These are phyloP conservation scores for Vickermania spadyakhi DNA, from an alignment of 208 protist species.

Conservation along the genomic window DNA sequence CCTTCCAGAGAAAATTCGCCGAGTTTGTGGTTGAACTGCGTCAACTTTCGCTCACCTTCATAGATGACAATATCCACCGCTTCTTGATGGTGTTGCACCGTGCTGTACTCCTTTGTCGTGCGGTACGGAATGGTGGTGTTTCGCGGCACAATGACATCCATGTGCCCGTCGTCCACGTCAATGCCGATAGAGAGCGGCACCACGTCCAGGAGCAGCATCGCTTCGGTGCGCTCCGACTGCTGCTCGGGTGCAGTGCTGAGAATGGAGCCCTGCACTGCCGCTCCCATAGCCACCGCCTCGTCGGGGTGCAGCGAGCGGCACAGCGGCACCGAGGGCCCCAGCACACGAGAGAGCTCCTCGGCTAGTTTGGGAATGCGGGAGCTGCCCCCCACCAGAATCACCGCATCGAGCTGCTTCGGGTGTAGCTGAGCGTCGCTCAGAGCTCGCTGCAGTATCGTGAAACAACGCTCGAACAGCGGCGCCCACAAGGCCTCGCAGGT, in stretches of 20 bases:
- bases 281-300: conserved; percentile 98
- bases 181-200: conserved; percentile 96
- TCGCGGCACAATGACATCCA: conserved; percentile 83
- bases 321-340: conserved; percentile 64
- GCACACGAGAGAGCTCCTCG: conserved; percentile 52
- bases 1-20: conserved; percentile 88
- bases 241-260: conserved; percentile 68
- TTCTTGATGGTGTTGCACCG: conserved; percentile 96
- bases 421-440: conserved; percentile 85
- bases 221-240: conserved; percentile 66
- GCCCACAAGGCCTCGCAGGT: conserved; percentile 96
- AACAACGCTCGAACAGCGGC: conserved; percentile 64
- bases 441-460: conserved; percentile 76
- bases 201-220: conserved; percentile 95
- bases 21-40: conserved; percentile 98
- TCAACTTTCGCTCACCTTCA: conserved; percentile 97
- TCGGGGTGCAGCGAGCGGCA: conserved; percentile 93
- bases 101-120: conserved; percentile 94
- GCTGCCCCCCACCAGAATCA: conserved; percentile 94
- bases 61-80: conserved; percentile 99
- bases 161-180: conserved; percentile 92
- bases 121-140: conserved; percentile 87
- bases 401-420: conserved; percentile 73
- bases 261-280: conserved; percentile 97
- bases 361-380: conserved; percentile 97